Conservation (phyloP, 2,329 filamentous ascomycete genomes). For the Raffaelea albimanens region DNA sequence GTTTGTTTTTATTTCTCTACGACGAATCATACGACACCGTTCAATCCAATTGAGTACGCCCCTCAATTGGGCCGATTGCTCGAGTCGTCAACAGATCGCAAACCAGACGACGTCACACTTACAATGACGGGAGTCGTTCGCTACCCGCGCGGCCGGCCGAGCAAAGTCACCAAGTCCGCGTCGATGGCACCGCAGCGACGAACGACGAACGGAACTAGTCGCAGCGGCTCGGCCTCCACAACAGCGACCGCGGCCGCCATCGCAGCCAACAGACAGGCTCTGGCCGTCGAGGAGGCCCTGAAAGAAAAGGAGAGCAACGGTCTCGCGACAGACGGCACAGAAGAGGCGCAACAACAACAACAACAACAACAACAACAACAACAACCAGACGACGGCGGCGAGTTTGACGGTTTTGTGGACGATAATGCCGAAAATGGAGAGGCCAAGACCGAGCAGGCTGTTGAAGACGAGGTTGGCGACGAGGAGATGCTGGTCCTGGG, state of each 20-base stretch:
- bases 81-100: not conserved
- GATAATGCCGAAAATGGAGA: not conserved
- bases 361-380: slow-evolving; percentile 8
- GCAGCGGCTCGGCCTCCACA: slow-evolving; percentile 15
- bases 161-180: slow-evolving; percentile 33
- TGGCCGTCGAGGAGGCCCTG: slow-evolving; percentile 9
- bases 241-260: not conserved
- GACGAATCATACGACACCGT: too few relatives aligned
- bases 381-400: slow-evolving; percentile 3
- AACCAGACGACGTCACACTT: not conserved
- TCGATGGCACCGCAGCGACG: slow-evolving; percentile 15
- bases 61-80: too few relatives aligned
- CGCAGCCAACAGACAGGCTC: slow-evolving; percentile 1
- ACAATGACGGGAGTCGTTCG: slow-evolving; percentile 26
- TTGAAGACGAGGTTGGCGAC: slow-evolving; percentile 2
- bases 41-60: too few relatives aligned
- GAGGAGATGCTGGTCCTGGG: slow-evolving; percentile 9
- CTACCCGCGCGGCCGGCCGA: slow-evolving; percentile 27
- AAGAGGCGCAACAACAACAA: too few relatives aligned
- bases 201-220: slow-evolving; percentile 6
- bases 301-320: slow-evolving; percentile 12
- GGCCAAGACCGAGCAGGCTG: not conserved
- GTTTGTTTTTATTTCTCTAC: too few relatives aligned
- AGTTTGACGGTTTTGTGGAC: slow-evolving; percentile 12
- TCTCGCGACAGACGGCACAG: too few relatives aligned